Evolutionary conservation across 2,329 filamentous ascomycete genomes (phyloP), one percentile per base, ranked within the genome.

Genomic region (Aspergillus phoenicis): DNA sequence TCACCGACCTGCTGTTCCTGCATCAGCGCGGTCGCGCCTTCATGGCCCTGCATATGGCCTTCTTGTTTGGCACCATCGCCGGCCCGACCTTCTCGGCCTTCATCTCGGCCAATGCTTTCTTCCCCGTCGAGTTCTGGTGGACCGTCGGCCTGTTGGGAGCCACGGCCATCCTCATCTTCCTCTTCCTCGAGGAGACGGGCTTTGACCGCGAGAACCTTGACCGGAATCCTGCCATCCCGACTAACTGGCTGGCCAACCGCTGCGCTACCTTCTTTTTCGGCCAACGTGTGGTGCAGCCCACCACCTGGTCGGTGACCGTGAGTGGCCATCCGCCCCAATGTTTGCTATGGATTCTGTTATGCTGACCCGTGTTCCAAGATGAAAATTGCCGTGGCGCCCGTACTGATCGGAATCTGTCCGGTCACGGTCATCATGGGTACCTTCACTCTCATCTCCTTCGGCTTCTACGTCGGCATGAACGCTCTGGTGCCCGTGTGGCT

Each of bases 1-100:
- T 81, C 22, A 74, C 77, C n/a, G 78, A 80, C 54, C 43, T 79
- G 55, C 80, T 79, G 65, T 81, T 80, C 65, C 64, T 80, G 33
- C 78, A 80, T 55, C 75, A 80, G 62, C 74, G 78, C 17, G 78
- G 78, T 7, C 68, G 74, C 36, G 76, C 75, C 7, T 79, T 80
- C 52, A 76, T 73, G 0, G 64, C 71, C 26, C 70, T 78, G 28
- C 71, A 77, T 28, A 71, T 77, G 57, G 64, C 70, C 0, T 69
- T 79, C 17, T 68, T 77, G 17, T 75, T 79, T 41, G 78, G 76
- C 3, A 72, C 71, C 0, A 75, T 74, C 28, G 73, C 69, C 2
- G 75, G 75, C 5, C 74, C 75, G 2, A 80, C 77, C 0, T 72
- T 80, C 24, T 76, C 74, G 0, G 78, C 76, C 1, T 80, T 80